Evolutionary conservation across 352 stramenopile genomes (phyloP).

Genomic region (Phytophthora pseudosyringae): DNA sequence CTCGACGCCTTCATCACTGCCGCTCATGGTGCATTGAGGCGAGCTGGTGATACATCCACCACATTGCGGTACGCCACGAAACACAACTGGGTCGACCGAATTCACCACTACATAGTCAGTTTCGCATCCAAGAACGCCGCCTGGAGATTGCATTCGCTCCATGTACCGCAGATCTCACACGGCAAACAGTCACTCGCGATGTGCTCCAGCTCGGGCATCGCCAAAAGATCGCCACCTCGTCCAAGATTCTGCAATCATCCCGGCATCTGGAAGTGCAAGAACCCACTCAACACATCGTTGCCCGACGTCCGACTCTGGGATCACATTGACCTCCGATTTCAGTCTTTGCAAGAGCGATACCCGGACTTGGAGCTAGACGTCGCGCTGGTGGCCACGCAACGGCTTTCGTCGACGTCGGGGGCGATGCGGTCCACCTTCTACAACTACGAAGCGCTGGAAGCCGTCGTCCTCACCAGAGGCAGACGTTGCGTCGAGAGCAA

Average conservation of each 20-base stretch:
- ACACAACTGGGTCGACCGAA: constrained; percentile 46
- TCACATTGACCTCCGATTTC: constrained; percentile 34
- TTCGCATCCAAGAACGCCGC: constrained; percentile 1
- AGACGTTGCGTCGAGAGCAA: constrained; percentile 18
- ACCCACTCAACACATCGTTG: constrained; percentile 17
- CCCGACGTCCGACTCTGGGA: constrained; percentile 35
- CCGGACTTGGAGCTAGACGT: constrained; percentile 39
- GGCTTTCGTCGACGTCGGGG: constrained; percentile 9
- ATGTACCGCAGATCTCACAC: neutral
- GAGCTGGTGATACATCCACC: neutral
- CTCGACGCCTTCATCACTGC: constrained; percentile 39
- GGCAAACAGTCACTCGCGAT: constrained; percentile 4
- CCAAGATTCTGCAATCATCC: constrained; percentile 38
- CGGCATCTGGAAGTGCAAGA: constrained; percentile 24
- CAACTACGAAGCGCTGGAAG: constrained; percentile 27
- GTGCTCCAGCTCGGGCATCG: constrained; percentile 5
- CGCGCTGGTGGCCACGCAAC: constrained; percentile 25
- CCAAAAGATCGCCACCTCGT: constrained; percentile 3
- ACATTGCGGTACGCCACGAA: constrained; percentile 33
- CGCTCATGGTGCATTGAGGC: neutral
- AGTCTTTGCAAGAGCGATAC: constrained; percentile 24
- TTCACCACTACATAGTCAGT: constrained; percentile 42
- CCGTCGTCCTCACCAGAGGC: constrained; percentile 41
- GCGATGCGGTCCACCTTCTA: constrained; percentile 7
- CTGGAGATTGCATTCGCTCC: constrained; percentile 5